Conservation (phyloP, 768 basidiomycete species). For the Lactifluus hygrophoroides region DNA sequence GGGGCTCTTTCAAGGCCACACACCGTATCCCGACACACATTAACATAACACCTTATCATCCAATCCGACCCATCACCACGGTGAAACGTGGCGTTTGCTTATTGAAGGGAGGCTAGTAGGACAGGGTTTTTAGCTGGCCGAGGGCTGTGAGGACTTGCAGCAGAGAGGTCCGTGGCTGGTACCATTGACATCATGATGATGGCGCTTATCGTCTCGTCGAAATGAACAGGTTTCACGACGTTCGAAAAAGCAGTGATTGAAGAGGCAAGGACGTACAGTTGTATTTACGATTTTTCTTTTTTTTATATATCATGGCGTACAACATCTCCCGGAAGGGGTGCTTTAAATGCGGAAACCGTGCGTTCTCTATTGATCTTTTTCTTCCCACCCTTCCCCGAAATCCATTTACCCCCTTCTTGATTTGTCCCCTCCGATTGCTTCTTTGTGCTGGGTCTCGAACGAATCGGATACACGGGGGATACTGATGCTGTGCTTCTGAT, state of each 20-base stretch:
- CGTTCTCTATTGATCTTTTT: slow-evolving; percentile 27
- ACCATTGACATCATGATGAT: too few relatives aligned
- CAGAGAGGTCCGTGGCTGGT: slow-evolving; percentile 10
- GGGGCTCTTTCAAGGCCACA: background rate
- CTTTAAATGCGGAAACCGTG: slow-evolving; percentile 91
- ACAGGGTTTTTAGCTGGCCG: slow-evolving; percentile 13
- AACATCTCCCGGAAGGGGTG: slow-evolving; percentile 83
- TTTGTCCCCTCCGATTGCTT: background rate
- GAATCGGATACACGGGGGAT: slow-evolving; percentile 5
- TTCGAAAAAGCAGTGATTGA: background rate
- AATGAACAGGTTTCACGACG: too few relatives aligned
- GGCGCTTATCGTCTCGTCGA: too few relatives aligned
- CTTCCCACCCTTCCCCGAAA: background rate
- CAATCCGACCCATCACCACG: slow-evolving; percentile 16
- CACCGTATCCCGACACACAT: background rate
- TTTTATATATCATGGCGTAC: slow-evolving; percentile 57
- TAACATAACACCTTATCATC: background rate
- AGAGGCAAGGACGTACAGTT: background rate
- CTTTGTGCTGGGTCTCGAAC: too few relatives aligned
- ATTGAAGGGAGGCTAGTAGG: slow-evolving; percentile 17
- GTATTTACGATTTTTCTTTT: slow-evolving; percentile 22
- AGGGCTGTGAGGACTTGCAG: slow-evolving; percentile 17
- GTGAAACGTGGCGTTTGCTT: slow-evolving; percentile 15
- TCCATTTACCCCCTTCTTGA: background rate
- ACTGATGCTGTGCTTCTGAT: slow-evolving; percentile 15